Percentiles rank a stretch among this genome's conserved stretches.
Evolutionary conservation across 2,329 filamentous ascomycete species (phyloP).

Genomic region (Shiraia sp.): DNA sequence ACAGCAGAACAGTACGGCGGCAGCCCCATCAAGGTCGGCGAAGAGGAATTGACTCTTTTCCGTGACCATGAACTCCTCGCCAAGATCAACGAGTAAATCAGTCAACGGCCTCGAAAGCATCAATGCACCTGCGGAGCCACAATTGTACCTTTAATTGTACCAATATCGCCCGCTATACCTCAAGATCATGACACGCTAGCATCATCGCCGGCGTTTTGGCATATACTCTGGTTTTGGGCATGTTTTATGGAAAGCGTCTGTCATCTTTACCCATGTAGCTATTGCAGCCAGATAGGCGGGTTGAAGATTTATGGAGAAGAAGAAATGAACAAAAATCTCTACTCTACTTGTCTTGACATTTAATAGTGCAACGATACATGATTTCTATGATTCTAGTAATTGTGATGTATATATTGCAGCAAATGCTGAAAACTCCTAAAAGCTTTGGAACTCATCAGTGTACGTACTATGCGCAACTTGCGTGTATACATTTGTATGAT

Average conservation of each 20-base stretch:
- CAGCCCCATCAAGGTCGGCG: constrained; percentile 93
- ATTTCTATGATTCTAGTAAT: too few species aligned
- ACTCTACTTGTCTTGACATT: constrained; percentile 5
- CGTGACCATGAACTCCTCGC: constrained; percentile 96
- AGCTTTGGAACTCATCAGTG: too few species aligned
- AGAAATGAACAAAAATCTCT: constrained; percentile 23
- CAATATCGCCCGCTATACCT: constrained; percentile 23
- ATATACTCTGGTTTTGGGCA: constrained; percentile 21
- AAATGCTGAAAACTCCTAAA: too few species aligned
- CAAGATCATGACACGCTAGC: constrained; percentile 28
- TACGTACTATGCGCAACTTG: too few species aligned
- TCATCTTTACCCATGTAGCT: constrained; percentile 21
- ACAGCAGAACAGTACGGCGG: constrained; percentile 77
- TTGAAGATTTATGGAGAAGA: constrained; percentile 8
- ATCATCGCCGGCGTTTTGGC: constrained; percentile 36
- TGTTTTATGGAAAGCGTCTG: constrained; percentile 18
- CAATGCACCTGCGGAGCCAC: background rate
- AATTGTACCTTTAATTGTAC: constrained; percentile 34
- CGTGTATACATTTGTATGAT: too few species aligned
- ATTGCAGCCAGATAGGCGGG: constrained; percentile 7
- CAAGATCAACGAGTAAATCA: constrained; percentile 91
- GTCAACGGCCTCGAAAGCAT: background rate
- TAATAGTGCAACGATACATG: background rate
- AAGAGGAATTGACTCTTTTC: constrained; percentile 96
- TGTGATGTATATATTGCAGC: too few species aligned